Evolutionary conservation across 2,329 filamentous ascomycete genomes (phyloP).

Genomic region (Didymella arachidicola): DNA sequence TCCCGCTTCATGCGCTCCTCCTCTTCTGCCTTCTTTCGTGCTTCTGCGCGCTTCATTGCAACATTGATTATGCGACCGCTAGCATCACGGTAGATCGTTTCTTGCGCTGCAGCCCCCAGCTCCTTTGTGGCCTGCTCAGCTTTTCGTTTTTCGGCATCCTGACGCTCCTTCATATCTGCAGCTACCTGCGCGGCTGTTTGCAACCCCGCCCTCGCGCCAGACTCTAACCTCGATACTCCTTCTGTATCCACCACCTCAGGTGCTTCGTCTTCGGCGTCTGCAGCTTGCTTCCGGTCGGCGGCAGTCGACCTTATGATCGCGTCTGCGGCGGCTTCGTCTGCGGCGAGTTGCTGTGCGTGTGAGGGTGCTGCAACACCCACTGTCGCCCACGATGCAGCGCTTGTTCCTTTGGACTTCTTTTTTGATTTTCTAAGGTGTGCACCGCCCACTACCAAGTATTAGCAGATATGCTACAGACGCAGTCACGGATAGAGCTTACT

Average conservation of each 20-base stretch:
- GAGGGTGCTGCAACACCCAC: slow-evolving; percentile 63
- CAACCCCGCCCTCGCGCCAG: slow-evolving; percentile 85
- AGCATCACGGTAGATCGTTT: slow-evolving; percentile 95
- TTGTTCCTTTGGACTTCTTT: slow-evolving; percentile 61
- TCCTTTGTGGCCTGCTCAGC: slow-evolving; percentile 51
- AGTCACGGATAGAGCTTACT: slow-evolving; percentile 30
- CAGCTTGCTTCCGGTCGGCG: slow-evolving; percentile 64
- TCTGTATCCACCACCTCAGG: slow-evolving; percentile 50
- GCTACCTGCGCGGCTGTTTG: slow-evolving; percentile 81
- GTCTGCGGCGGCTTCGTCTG: slow-evolving; percentile 77
- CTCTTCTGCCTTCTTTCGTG: slow-evolving; percentile 78
- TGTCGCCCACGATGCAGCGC: slow-evolving; percentile 69
- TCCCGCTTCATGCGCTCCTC: slow-evolving; percentile 69
- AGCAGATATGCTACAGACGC: neutral
- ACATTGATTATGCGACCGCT: slow-evolving; percentile 94
- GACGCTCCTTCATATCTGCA: slow-evolving; percentile 65
- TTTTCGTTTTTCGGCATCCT: slow-evolving; percentile 66
- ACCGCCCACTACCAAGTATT: slow-evolving; percentile 47
- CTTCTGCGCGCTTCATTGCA: slow-evolving; percentile 86
- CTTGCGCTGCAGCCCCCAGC: slow-evolving; percentile 56
- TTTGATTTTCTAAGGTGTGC: slow-evolving; percentile 60
- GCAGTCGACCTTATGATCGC: slow-evolving; percentile 78
- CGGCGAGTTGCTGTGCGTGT: slow-evolving; percentile 67
- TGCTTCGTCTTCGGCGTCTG: slow-evolving; percentile 56
- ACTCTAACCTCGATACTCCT: slow-evolving; percentile 73